Conservation (phyloP, 148 eudicot species). For the Diospyros lotus region DNA sequence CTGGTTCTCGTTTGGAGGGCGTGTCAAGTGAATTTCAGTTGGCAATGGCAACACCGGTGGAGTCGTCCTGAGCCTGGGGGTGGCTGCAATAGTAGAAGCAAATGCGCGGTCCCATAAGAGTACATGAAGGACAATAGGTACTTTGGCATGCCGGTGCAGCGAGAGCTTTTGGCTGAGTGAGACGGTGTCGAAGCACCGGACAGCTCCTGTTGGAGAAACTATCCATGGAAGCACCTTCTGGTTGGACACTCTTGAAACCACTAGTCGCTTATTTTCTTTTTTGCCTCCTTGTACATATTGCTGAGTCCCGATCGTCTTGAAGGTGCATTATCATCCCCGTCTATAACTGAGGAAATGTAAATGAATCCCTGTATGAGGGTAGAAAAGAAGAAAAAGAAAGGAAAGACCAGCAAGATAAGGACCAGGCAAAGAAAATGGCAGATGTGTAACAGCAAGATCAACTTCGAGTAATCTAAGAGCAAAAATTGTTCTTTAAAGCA, state of each 20-base stretch:
- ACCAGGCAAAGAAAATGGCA: not conserved
- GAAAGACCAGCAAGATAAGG: not conserved
- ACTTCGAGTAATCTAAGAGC: no score
- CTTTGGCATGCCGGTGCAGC: constrained; percentile 64
- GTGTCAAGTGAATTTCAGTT: constrained; percentile 16
- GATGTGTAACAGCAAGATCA: no score
- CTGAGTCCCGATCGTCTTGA: constrained; percentile 66
- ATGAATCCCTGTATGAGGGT: constrained; percentile 61
- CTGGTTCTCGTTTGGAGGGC: constrained; percentile 23
- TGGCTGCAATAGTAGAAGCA: constrained; percentile 15
- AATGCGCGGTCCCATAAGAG: constrained; percentile 43
- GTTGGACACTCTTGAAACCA: constrained; percentile 60
- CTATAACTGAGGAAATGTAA: constrained; percentile 61
- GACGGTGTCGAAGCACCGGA: constrained; percentile 77
- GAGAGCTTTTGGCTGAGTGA: constrained; percentile 86
- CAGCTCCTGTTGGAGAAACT: constrained; percentile 61
- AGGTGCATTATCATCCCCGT: constrained; percentile 48
- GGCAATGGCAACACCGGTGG: constrained; percentile 19
- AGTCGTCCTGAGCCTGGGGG: constrained; percentile 16
- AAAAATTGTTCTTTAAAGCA: no score
- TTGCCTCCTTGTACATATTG: constrained; percentile 56
- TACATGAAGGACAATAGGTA: constrained; percentile 53
- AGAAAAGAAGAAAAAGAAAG: not conserved
- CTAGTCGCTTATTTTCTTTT: constrained; percentile 43
- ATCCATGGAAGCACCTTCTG: constrained; percentile 90